phyloP scores from a whole-genome alignment of 1,284 basidiomycete genomes.

The Naganishia sp. region DNA sequence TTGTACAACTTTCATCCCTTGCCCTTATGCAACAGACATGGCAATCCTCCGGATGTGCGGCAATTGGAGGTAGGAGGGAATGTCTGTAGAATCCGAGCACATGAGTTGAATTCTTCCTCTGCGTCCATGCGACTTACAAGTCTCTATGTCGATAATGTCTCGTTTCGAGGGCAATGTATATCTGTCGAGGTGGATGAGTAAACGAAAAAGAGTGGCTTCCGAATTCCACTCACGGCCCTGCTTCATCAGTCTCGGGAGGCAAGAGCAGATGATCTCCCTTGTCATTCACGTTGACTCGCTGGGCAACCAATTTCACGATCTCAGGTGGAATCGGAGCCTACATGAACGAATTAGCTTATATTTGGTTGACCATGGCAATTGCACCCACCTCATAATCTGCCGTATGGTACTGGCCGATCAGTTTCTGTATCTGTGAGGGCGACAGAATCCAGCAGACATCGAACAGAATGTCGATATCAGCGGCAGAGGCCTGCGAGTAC shows the following conservation, averaged over 20 bases:
- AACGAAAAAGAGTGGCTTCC: not conserved
- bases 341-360: not conserved
- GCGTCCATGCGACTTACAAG: constrained; percentile 44
- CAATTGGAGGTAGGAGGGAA: constrained; percentile 46
- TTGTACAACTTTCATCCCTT: not conserved
- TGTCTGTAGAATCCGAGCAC: constrained; percentile 36
- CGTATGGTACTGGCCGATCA: constrained; percentile 97
- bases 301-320: constrained; percentile 92
- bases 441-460: constrained; percentile 99
- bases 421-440: constrained; percentile 97
- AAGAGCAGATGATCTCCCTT: constrained; percentile 92
- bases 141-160: constrained; percentile 52
- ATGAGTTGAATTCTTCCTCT: not conserved
- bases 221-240: constrained; percentile 64
- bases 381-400: constrained; percentile 87
- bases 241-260: constrained; percentile 91
- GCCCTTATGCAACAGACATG: constrained; percentile 34
- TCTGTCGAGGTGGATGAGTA: not conserved
- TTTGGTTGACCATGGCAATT: not conserved
- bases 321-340: constrained; percentile 94
- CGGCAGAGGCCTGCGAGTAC: constrained; percentile 69
- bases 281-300: constrained; percentile 89
- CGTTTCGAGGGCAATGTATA: constrained; percentile 52
- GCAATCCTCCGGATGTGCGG: constrained; percentile 46
- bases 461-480: constrained; percentile 97